Evolutionary conservation across 768 basidiomycete species (phyloP).

Genomic region (Favolaschia claudopus): DNA sequence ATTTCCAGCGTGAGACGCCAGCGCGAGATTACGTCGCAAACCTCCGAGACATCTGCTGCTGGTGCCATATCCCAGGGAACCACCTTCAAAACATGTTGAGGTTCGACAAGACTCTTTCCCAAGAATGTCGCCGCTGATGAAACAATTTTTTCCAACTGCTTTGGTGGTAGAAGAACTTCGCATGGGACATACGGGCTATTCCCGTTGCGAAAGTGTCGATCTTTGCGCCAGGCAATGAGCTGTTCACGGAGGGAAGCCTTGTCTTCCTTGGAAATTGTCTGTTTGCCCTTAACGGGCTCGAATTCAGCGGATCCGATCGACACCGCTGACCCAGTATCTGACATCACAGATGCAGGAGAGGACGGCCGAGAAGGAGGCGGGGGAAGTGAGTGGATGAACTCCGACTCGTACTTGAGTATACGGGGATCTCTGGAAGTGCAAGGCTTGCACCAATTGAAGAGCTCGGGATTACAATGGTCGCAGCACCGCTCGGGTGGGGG

Average conservation of each 20-base stretch:
- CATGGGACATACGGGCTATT: too few relatives aligned
- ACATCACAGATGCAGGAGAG: neutral
- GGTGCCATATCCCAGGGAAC: too few relatives aligned
- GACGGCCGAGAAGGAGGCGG: neutral
- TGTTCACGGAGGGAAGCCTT: neutral
- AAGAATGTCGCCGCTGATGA: neutral
- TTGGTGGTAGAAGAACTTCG: too few relatives aligned
- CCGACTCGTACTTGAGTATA: neutral
- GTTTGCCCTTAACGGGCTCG: neutral
- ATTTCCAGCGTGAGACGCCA: too few relatives aligned
- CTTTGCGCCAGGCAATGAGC: neutral
- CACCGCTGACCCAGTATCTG: neutral
- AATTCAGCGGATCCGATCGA: too few relatives aligned
- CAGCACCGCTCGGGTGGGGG: conserved; percentile 18
- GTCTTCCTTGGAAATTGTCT: neutral
- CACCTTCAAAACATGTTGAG: too few relatives aligned
- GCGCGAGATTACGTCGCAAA: too few relatives aligned
- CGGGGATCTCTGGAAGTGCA: conserved; percentile 9
- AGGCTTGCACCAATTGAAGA: neutral
- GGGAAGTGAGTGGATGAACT: conserved; percentile 1
- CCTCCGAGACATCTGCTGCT: too few relatives aligned
- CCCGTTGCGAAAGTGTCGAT: too few relatives aligned
- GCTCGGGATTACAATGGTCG: conserved; percentile 2
- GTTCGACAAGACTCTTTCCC: too few relatives aligned
- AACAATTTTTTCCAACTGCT: too few relatives aligned